phyloP scores from a whole-genome alignment of 2,329 filamentous ascomycete species.

The Aspergillus cejpii region DNA sequence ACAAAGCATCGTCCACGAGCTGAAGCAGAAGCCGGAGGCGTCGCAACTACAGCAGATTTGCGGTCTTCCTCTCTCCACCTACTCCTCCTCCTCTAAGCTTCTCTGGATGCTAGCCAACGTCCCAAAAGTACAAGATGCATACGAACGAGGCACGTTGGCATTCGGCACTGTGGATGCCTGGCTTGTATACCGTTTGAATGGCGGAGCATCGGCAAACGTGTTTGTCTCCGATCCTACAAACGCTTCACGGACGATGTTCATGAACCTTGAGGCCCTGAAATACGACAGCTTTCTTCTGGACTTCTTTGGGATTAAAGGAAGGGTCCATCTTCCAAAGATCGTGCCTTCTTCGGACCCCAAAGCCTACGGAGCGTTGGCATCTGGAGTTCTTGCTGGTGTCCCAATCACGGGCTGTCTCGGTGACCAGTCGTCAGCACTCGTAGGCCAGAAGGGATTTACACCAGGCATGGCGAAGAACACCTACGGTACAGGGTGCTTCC shows the following conservation, averaged over 20 bases:
- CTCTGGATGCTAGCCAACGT: conserved; percentile 72
- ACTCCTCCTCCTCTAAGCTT: conserved; percentile 78
- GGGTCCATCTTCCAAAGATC: conserved; percentile 69
- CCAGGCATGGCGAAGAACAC: conserved; percentile 84
- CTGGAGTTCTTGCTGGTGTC: conserved; percentile 59
- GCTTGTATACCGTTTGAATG: conserved; percentile 75
- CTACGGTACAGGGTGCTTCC: conserved; percentile 82
- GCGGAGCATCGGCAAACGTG: conserved; percentile 58
- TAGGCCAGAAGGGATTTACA: conserved; percentile 76
- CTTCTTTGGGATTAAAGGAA: conserved; percentile 72
- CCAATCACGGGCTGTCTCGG: conserved; percentile 74
- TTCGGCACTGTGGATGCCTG: conserved; percentile 87
- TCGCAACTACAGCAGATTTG: conserved; percentile 62
- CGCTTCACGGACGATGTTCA: conserved; percentile 87
- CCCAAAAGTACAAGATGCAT: conserved; percentile 63
- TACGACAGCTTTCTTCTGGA: conserved; percentile 70
- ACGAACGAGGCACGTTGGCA: conserved; percentile 65
- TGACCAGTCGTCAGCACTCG: conserved; percentile 77
- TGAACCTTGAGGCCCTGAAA: conserved; percentile 70
- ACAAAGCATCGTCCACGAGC: conserved; percentile 63
- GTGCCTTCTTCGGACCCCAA: conserved; percentile 68
- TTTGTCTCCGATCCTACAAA: conserved; percentile 84
- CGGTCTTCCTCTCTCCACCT: conserved; percentile 78
- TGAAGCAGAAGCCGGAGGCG: conserved; percentile 61
- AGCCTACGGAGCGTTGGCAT: conserved; percentile 61